Evolutionary conservation across 1,284 basidiomycete genomes (phyloP).

Genomic region (Leccinum pachyderme): DNA sequence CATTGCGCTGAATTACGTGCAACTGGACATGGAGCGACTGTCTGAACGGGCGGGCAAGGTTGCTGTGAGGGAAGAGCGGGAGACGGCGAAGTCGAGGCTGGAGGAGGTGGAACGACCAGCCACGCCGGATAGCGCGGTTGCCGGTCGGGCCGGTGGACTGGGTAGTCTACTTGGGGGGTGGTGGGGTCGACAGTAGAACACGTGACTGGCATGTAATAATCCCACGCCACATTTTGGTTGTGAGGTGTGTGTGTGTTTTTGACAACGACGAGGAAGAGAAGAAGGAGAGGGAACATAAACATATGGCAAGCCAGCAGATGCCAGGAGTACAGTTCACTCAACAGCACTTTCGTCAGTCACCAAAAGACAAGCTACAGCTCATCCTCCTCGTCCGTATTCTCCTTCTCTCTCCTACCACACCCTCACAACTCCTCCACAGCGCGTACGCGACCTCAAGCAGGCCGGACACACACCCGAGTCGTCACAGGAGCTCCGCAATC

Average conservation of each 20-base stretch:
- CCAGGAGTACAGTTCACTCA: constrained; percentile 25
- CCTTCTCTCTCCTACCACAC: fast-evolving
- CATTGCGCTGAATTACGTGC: constrained; percentile 90
- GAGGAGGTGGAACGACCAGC: constrained; percentile 32
- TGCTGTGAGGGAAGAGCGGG: constrained; percentile 23
- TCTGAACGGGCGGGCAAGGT: constrained; percentile 66
- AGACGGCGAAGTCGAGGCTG: constrained; percentile 23
- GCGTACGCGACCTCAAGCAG: constrained; percentile 33
- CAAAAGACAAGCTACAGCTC: constrained; percentile 28
- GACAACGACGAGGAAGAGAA: constrained; percentile 10
- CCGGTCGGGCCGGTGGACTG: constrained; percentile 37
- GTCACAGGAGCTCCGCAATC: constrained; percentile 28
- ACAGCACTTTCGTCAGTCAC: constrained; percentile 17
- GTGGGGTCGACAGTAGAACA: constrained; percentile 45
- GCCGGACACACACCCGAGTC: constrained; percentile 32
- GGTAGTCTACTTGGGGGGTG: constrained; percentile 50
- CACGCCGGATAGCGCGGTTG: constrained; percentile 40
- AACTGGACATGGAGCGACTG: constrained; percentile 78
- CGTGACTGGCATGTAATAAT: constrained; percentile 11
- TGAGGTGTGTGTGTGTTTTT: constrained; percentile 19
- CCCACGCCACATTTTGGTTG: constrained; percentile 22
- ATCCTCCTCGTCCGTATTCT: constrained; percentile 19
- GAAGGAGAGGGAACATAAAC: background rate
- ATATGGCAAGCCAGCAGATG: constrained; percentile 31
- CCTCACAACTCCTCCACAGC: constrained; percentile 12